These are phyloP conservation scores for Pythium pyrilobum DNA, from an alignment of 352 stramenopile genomes.

Conservation along the genomic window DNA sequence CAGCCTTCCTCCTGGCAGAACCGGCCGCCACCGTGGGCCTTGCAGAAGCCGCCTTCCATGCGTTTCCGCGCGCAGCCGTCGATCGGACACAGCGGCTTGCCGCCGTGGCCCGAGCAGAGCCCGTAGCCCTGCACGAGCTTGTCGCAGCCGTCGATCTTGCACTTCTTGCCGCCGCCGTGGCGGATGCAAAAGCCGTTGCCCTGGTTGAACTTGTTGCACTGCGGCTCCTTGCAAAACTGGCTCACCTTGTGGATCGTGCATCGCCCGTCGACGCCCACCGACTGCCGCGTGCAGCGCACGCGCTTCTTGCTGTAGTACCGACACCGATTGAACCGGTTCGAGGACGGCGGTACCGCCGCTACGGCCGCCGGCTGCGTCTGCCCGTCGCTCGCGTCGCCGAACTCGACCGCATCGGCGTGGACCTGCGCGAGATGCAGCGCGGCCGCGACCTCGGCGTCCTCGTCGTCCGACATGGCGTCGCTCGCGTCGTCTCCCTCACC, in stretches of 20 bases:
- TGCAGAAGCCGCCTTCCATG: slow-evolving; percentile 85
- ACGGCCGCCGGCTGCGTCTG: background rate
- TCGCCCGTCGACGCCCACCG: slow-evolving; percentile 66
- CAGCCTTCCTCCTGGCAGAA: slow-evolving; percentile 71
- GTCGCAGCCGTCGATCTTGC: slow-evolving; percentile 68
- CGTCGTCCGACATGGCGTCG: slow-evolving; percentile 14
- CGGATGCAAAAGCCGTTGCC: slow-evolving; percentile 83
- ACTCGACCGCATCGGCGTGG: background rate
- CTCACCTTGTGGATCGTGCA: slow-evolving; percentile 81
- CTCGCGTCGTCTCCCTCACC: slow-evolving; percentile 3
- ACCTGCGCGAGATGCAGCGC: slow-evolving; percentile 17
- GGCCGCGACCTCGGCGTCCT: slow-evolving; percentile 14
- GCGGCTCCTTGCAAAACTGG: slow-evolving; percentile 75
- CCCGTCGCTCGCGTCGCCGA: slow-evolving; percentile 1
- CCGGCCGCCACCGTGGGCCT: slow-evolving; percentile 73
- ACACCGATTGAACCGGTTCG: slow-evolving; percentile 32
- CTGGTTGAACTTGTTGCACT: slow-evolving; percentile 84
- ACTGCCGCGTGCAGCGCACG: slow-evolving; percentile 49
- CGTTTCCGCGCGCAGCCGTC: slow-evolving; percentile 78
- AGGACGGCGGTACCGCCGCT: background rate
- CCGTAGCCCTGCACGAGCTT: slow-evolving; percentile 83
- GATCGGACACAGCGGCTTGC: slow-evolving; percentile 69
- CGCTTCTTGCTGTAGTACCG: slow-evolving; percentile 73
- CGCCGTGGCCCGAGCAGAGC: slow-evolving; percentile 79
- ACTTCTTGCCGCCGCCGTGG: slow-evolving; percentile 82